These are phyloP conservation scores for Francoa sonchifolia DNA, from an alignment of 441 rosid species.

Conservation along the genomic window DNA sequence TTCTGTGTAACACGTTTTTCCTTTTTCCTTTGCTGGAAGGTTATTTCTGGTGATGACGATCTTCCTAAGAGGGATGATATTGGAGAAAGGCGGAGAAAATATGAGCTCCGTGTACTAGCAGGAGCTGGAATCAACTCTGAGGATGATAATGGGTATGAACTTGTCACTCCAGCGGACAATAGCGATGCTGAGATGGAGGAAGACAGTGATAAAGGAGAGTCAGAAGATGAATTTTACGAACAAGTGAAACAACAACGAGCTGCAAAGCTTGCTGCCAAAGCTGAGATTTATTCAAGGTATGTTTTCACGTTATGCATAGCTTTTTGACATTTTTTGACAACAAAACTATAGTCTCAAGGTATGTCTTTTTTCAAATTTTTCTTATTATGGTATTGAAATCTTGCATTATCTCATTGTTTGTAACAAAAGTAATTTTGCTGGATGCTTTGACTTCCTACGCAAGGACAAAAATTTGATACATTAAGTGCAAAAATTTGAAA, in stretches of 20 bases:
- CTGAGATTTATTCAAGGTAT: slow-evolving; percentile 52
- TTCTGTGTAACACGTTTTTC: too few species aligned
- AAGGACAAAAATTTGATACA: too few species aligned
- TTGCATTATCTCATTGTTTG: too few species aligned
- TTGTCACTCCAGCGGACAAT: slow-evolving; percentile 16
- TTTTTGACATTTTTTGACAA: not conserved
- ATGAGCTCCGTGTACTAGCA: slow-evolving; percentile 68
- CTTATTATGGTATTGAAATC: too few species aligned
- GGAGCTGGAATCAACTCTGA: slow-evolving; percentile 64
- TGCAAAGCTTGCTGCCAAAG: slow-evolving; percentile 62
- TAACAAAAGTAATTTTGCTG: too few species aligned
- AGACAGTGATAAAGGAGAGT: slow-evolving; percentile 33
- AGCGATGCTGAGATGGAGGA: slow-evolving; percentile 27
- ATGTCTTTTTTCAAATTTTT: too few species aligned
- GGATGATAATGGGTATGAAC: slow-evolving; percentile 36
- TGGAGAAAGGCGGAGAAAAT: slow-evolving; percentile 82
- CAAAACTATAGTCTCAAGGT: too few species aligned
- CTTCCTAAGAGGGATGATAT: slow-evolving; percentile 85
- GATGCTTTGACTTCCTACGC: too few species aligned
- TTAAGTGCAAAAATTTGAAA: too few species aligned
- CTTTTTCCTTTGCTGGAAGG: slow-evolving; percentile 22
- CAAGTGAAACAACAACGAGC: slow-evolving; percentile 45
- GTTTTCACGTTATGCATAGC: slow-evolving; percentile 8
- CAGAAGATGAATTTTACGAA: slow-evolving; percentile 62
- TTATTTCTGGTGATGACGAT: slow-evolving; percentile 77